Conservation (phyloP, 306 rosid species). For the Rosa rugosa region DNA sequence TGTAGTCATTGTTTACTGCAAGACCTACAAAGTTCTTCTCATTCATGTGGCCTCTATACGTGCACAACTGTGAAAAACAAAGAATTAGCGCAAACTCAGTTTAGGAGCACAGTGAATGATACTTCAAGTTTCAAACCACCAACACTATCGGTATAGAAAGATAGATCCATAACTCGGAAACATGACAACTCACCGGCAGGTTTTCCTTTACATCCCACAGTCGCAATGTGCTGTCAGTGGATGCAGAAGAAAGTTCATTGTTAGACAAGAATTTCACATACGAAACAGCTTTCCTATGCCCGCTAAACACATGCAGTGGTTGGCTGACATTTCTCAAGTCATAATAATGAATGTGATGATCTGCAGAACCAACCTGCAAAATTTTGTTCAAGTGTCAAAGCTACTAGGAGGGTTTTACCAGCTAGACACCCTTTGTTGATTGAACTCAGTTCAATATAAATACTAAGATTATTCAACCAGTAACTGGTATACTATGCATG, state of each 20-base stretch:
- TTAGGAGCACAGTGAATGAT: background rate
- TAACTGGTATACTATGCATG: background rate
- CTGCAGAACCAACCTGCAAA: constrained; percentile 88
- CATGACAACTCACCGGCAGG: constrained; percentile 59
- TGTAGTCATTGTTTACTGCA: constrained; percentile 66
- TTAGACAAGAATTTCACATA: constrained; percentile 84
- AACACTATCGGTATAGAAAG: background rate
- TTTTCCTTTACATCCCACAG: constrained; percentile 85
- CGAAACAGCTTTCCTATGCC: constrained; percentile 82
- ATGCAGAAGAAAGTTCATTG: constrained; percentile 87
- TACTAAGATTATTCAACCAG: background rate
- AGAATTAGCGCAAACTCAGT: background rate
- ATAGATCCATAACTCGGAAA: background rate
- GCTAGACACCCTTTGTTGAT: background rate
- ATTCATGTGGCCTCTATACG: constrained; percentile 83
- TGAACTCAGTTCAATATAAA: background rate
- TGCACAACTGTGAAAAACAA: constrained; percentile 53
- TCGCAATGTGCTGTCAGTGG: constrained; percentile 84
- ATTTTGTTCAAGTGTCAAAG: background rate
- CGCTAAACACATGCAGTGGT: constrained; percentile 76
- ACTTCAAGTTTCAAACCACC: background rate
- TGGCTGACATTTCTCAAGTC: constrained; percentile 81
- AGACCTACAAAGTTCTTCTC: constrained; percentile 96
- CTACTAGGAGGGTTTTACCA: background rate
- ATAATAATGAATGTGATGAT: constrained; percentile 83